A percentile compares a stretch with the other conserved stretches of the same genome.
These are phyloP conservation scores for Ustilago cynodontis DNA, from an alignment of 1,284 basidiomycete species.

Conservation along the genomic window DNA sequence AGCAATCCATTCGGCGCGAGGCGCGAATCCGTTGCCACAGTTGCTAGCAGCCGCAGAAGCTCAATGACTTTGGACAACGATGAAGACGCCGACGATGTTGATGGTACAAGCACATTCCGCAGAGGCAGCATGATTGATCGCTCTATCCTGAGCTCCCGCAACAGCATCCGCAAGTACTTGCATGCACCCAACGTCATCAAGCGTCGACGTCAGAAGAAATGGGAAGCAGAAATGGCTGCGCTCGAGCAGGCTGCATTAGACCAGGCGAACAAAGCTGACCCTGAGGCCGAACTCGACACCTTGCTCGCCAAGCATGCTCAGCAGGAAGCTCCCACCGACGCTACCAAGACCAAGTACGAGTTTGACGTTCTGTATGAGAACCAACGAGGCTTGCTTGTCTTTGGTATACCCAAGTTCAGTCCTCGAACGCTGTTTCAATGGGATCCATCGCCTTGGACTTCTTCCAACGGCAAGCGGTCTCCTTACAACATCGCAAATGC, in stretches of 20 bases:
- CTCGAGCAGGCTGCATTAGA: conserved; percentile 28
- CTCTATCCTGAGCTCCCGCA: conserved; percentile 42
- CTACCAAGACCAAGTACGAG: conserved; percentile 54
- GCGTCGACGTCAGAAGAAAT: conserved; percentile 39
- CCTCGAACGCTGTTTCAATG: conserved; percentile 62
- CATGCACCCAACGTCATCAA: conserved; percentile 48
- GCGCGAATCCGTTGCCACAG: conserved; percentile 41
- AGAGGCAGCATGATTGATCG: conserved; percentile 33
- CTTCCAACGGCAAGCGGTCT: conserved; percentile 51
- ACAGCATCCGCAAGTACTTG: conserved; percentile 41
- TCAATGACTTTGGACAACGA: conserved; percentile 37
- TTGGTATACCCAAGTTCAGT: conserved; percentile 67
- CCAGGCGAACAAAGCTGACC: conserved; percentile 27
- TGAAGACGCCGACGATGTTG: conserved; percentile 15
- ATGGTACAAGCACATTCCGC: conserved; percentile 12
- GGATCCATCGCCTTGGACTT: conserved; percentile 67
- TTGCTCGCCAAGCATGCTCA: conserved; percentile 55
- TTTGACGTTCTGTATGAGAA: conserved; percentile 69
- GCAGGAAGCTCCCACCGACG: conserved; percentile 51
- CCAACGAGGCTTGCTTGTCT: conserved; percentile 65
- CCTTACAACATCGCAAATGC: conserved; percentile 66
- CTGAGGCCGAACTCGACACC: conserved; percentile 54
- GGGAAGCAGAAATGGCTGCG: conserved; percentile 51
- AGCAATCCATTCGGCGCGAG: conserved; percentile 28
- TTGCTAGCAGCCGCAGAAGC: conserved; percentile 43